Evolutionary conservation across 1,284 basidiomycete genomes (phyloP).

Genomic region (Limonomyces culmigenus): DNA sequence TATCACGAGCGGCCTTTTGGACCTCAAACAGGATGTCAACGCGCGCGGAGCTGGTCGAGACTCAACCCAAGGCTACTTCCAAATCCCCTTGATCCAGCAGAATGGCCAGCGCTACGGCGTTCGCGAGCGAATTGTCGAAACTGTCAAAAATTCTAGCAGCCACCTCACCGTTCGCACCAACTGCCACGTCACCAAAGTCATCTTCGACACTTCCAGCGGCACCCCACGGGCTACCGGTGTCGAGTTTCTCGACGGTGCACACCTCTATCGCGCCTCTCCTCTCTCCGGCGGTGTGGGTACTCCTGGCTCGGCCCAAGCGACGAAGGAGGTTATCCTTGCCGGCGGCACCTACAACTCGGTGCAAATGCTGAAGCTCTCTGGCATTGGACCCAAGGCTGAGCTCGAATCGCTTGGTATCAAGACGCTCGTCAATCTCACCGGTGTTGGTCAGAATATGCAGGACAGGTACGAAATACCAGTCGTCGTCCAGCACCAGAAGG

Average conservation of each 20-base stretch:
- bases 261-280: no score
- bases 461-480: conserved; percentile 61
- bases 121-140: conserved; percentile 53
- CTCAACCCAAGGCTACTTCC: conserved; percentile 36
- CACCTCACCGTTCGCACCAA: conserved; percentile 43
- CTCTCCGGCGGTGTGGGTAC: conserved; percentile 12
- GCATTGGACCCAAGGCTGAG: conserved; percentile 48
- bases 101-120: conserved; percentile 58
- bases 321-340: conserved; percentile 41
- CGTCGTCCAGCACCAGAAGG: conserved; percentile 11
- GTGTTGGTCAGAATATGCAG: conserved; percentile 64
- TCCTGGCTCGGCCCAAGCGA: conserved; percentile 27
- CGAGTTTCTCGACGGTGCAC: conserved; percentile 22
- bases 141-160: conserved; percentile 37
- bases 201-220: conserved; percentile 27
- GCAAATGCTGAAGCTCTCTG: conserved; percentile 53
- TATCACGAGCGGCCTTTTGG: no score
- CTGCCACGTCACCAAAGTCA: conserved; percentile 39
- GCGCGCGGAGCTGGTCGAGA: no score
- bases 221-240: conserved; percentile 37
- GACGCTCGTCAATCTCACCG: conserved; percentile 35
- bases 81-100: conserved; percentile 42
- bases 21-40: no score
- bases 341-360: conserved; percentile 50
- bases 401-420: conserved; percentile 33